Evolutionary conservation across 441 rosid genomes (phyloP).

Genomic region (Heliophila coronopifolia): DNA sequence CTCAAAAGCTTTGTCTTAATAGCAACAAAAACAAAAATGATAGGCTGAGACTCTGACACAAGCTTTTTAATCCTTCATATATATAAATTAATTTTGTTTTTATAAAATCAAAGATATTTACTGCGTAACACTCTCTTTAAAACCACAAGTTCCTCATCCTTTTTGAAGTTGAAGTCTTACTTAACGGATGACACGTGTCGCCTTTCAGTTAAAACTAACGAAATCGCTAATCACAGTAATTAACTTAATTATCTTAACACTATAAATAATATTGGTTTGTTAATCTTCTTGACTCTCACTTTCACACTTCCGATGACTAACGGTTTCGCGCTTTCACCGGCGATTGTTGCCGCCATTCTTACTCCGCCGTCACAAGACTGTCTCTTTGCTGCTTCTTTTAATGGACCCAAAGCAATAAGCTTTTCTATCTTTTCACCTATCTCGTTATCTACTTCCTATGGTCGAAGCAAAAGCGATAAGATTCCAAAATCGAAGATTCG

Average conservation of each 20-base stretch:
- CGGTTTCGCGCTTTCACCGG: conserved; percentile 23
- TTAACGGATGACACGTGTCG: conserved; percentile 20
- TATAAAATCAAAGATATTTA: conserved; percentile 5
- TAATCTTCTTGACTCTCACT: not conserved
- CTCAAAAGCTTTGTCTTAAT: conserved; percentile 10
- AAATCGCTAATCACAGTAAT: not conserved
- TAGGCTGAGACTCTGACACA: conserved; percentile 15
- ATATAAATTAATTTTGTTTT: not conserved
- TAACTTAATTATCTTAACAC: not conserved
- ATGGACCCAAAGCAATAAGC: conserved; percentile 2
- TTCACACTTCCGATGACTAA: conserved; percentile 18
- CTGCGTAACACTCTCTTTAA: not conserved
- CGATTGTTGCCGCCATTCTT: conserved; percentile 24
- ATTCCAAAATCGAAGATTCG: conserved; percentile 22
- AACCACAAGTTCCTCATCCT: conserved; percentile 28
- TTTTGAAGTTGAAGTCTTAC: not conserved
- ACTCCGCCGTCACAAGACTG: conserved; percentile 9
- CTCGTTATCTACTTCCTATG: conserved; percentile 14
- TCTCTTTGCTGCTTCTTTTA: not conserved
- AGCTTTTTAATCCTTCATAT: too few species aligned
- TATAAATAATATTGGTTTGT: too few species aligned
- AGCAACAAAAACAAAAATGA: not conserved
- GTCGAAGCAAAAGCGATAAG: conserved; percentile 21
- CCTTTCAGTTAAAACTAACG: too few species aligned
- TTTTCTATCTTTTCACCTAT: conserved; percentile 14